Percentiles rank a stretch among this genome's conserved stretches.
phyloP scores from a whole-genome alignment of 352 stramenopile species.

The Phytophthora pisi region DNA sequence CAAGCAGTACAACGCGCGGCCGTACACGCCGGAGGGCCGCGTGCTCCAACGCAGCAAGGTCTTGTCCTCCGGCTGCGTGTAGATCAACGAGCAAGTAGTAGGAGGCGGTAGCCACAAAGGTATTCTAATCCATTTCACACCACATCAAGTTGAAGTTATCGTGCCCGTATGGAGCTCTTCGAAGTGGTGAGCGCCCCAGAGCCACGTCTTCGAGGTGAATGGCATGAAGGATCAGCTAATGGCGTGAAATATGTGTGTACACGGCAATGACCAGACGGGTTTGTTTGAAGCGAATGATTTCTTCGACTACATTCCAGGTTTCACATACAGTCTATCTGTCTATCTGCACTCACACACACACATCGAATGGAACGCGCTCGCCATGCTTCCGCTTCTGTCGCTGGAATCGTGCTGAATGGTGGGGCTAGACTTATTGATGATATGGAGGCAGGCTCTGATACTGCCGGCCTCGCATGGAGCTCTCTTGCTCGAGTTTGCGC shows the following conservation, averaged over 20 bases:
- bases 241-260: neutral
- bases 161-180: neutral
- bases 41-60: conserved; percentile 60
- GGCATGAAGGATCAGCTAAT: neutral
- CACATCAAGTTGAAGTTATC: conserved; percentile 1
- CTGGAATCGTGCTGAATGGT: conserved; percentile 30
- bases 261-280: neutral
- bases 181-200: neutral
- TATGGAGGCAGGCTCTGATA: conserved; percentile 32
- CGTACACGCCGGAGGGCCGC: conserved; percentile 52
- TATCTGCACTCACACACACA: neutral
- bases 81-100: conserved; percentile 12
- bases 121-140: conserved; percentile 2
- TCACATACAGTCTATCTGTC: conserved; percentile 16
- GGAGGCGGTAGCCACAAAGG: neutral
- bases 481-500: conserved; percentile 26
- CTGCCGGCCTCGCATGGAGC: conserved; percentile 29
- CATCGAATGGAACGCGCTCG: conserved; percentile 16
- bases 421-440: conserved; percentile 41
- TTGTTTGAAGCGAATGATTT: neutral
- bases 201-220: neutral
- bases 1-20: conserved; percentile 65
- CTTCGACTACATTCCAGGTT: conserved; percentile 25
- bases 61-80: conserved; percentile 44
- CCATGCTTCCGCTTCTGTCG: conserved; percentile 30